These are phyloP conservation scores for Pyricularia pennisetigena DNA, from an alignment of 2,329 filamentous ascomycete genomes.

Conservation along the genomic window DNA sequence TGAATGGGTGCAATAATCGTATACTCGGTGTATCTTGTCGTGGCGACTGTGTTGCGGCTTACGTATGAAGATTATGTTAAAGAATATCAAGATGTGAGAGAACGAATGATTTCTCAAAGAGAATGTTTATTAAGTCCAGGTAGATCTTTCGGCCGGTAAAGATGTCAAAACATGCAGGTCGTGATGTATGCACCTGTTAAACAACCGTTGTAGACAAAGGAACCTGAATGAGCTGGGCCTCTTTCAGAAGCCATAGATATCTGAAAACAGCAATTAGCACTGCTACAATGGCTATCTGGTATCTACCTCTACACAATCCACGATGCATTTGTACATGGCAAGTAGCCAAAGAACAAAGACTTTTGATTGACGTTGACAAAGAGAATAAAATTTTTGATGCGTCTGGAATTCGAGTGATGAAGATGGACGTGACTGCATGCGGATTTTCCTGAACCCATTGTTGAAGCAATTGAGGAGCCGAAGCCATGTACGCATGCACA, in stretches of 20 bases:
- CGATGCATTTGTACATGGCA: background rate
- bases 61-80: background rate
- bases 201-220: background rate
- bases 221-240: background rate
- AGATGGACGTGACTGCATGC: background rate
- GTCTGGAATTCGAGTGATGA: background rate
- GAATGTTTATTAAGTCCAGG: background rate
- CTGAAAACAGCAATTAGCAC: background rate
- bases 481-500: background rate
- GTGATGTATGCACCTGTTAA: background rate
- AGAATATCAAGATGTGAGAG: background rate
- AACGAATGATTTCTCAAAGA: background rate
- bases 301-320: background rate
- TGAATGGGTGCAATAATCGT: background rate
- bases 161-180: background rate
- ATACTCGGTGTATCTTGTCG: background rate
- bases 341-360: background rate
- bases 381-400: background rate
- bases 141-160: background rate
- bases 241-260: background rate
- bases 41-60: background rate
- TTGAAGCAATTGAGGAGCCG: background rate
- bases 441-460: background rate
- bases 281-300: background rate
- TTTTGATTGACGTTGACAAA: background rate